These are phyloP conservation scores for Pseudopyrenochaeta lycopersici DNA, from an alignment of 2,329 filamentous ascomycete species.

Conservation along the genomic window DNA sequence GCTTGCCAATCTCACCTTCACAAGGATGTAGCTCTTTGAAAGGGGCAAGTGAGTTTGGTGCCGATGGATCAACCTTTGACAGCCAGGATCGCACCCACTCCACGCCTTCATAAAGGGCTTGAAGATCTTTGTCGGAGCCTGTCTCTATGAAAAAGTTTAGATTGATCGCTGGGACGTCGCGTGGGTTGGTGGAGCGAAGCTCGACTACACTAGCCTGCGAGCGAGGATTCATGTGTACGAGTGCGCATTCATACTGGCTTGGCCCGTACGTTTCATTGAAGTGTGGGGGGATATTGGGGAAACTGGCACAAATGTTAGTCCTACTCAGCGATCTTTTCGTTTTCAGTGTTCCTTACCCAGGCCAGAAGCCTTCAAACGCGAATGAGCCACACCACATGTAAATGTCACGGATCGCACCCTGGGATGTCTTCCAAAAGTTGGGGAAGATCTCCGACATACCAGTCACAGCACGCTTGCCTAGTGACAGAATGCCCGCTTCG, in stretches of 20 bases:
- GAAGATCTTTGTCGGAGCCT: slow-evolving; percentile 57
- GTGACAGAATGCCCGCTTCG: slow-evolving; percentile 29
- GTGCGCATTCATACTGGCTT: slow-evolving; percentile 37
- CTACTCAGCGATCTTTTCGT: background rate
- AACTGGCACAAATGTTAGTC: slow-evolving; percentile 2
- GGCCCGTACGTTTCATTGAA: slow-evolving; percentile 31
- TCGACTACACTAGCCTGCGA: slow-evolving; percentile 68
- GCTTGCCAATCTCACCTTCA: slow-evolving; percentile 61
- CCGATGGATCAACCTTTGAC: slow-evolving; percentile 32
- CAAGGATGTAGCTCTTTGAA: slow-evolving; percentile 60
- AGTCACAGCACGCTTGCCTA: slow-evolving; percentile 24
- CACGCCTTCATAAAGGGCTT: slow-evolving; percentile 65
- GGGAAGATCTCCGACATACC: slow-evolving; percentile 34
- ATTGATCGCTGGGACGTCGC: slow-evolving; percentile 66
- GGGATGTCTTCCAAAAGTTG: slow-evolving; percentile 33
- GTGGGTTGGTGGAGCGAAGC: slow-evolving; percentile 67
- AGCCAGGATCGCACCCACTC: slow-evolving; percentile 58
- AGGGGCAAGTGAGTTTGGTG: slow-evolving; percentile 41
- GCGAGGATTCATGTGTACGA: slow-evolving; percentile 58
- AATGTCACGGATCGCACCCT: slow-evolving; percentile 33
- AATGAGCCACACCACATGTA: slow-evolving; percentile 43
- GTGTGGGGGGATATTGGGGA: slow-evolving; percentile 28
- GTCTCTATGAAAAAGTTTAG: slow-evolving; percentile 46
- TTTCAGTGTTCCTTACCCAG: slow-evolving; percentile 14
- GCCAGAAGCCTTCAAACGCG: slow-evolving; percentile 40